Evolutionary conservation across 2,329 filamentous ascomycete genomes (phyloP).

Genomic region (Neofusicoccum umdonicola): DNA sequence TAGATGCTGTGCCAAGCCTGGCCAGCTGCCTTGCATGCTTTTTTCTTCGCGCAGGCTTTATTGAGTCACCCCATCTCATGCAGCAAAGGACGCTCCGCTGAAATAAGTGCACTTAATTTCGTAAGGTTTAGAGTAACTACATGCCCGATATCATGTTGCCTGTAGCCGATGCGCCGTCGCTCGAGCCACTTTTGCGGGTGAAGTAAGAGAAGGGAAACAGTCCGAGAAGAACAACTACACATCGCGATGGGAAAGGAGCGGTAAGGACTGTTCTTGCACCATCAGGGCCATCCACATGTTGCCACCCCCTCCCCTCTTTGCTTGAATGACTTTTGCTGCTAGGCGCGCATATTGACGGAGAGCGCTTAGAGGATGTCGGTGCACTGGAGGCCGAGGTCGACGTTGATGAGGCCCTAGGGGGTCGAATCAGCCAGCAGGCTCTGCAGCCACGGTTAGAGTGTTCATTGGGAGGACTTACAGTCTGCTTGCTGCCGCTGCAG

Average conservation of each 20-base stretch:
- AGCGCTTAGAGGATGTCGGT: background rate
- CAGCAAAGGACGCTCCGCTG: too few relatives aligned
- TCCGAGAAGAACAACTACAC: background rate
- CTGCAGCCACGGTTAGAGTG: too few relatives aligned
- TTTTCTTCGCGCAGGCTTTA: too few relatives aligned
- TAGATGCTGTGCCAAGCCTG: too few relatives aligned
- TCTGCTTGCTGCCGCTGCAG: constrained; percentile 21
- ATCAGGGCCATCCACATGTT: background rate
- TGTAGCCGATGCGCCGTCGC: background rate
- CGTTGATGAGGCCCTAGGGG: background rate
- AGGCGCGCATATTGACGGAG: too few relatives aligned
- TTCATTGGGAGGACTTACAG: constrained; percentile 9
- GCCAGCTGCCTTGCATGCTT: too few relatives aligned
- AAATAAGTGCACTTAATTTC: too few relatives aligned
- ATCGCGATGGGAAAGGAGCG: background rate
- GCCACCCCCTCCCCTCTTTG: background rate
- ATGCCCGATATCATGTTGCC: background rate
- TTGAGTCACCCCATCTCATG: too few relatives aligned
- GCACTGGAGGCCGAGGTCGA: background rate
- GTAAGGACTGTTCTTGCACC: background rate
- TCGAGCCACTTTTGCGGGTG: background rate
- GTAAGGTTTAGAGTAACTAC: background rate
- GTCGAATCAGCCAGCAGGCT: too few relatives aligned
- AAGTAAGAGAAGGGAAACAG: background rate
- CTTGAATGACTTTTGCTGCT: too few relatives aligned